phyloP scores from a whole-genome alignment of 2,329 filamentous ascomycete species.

The Corynespora cassiicola region DNA sequence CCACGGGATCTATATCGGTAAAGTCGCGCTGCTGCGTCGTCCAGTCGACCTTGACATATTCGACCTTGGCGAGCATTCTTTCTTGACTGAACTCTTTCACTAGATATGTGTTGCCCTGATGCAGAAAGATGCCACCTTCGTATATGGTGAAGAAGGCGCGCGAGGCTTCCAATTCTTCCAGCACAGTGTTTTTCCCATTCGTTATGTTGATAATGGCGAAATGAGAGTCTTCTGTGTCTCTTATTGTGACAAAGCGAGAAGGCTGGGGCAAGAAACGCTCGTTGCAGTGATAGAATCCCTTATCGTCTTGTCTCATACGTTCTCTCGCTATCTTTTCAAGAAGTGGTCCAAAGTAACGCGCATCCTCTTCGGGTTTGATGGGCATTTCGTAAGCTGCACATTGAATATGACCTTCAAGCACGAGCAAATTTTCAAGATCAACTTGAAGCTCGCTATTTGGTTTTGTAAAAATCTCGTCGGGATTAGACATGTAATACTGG shows the following conservation, averaged over 20 bases:
- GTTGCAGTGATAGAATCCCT: conserved; percentile 90
- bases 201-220: conserved; percentile 93
- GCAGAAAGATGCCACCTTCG: conserved; percentile 94
- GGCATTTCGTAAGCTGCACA: conserved; percentile 97
- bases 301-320: conserved; percentile 73
- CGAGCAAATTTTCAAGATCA: conserved; percentile 88
- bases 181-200: conserved; percentile 78
- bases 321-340: conserved; percentile 75
- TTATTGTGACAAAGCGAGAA: conserved; percentile 82
- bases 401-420: conserved; percentile 92
- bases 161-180: conserved; percentile 95
- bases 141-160: conserved; percentile 97
- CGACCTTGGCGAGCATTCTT: conserved; percentile 82
- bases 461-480: conserved; percentile 89
- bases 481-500: conserved; percentile 97
- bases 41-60: conserved; percentile 92
- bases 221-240: conserved; percentile 88
- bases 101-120: conserved; percentile 92
- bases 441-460: conserved; percentile 90
- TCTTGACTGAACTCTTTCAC: conserved; percentile 88
- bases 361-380: conserved; percentile 78
- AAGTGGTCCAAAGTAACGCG: conserved; percentile 77
- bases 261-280: conserved; percentile 86
- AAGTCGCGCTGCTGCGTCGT: conserved; percentile 91
- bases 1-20: conserved; percentile 91